These are phyloP conservation scores for Corynespora cassiicola DNA, from an alignment of 2,329 filamentous ascomycete genomes.

Conservation along the genomic window DNA sequence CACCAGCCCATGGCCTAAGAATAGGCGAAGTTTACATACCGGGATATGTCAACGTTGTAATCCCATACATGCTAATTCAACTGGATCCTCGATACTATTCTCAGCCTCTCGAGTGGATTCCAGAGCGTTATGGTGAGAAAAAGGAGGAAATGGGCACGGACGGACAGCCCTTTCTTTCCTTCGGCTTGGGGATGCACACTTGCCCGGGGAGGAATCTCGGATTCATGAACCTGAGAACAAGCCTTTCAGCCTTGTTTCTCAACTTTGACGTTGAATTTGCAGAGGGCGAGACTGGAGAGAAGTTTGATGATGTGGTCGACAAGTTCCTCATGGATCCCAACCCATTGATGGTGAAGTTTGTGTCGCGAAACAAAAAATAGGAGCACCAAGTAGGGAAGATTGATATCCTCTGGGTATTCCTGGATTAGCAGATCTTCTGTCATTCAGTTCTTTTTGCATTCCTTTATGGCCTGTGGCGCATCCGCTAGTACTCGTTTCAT, in stretches of 20 bases:
- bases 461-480: no score
- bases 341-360: no score
- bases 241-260: constrained; percentile 17
- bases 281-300: constrained; percentile 20
- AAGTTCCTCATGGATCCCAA: constrained; percentile 7
- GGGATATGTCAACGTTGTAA: constrained; percentile 16
- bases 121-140: constrained; percentile 23
- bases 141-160: constrained; percentile 22
- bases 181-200: constrained; percentile 18
- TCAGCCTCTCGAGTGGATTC: constrained; percentile 19
- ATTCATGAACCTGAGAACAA: constrained; percentile 16
- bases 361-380: no score
- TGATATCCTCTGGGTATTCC: no score
- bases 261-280: constrained; percentile 23
- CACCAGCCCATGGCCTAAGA: constrained; percentile 44
- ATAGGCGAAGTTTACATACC: constrained; percentile 19
- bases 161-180: constrained; percentile 21
- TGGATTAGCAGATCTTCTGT: no score
- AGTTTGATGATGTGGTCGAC: constrained; percentile 34
- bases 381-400: no score
- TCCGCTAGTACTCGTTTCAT: no score
- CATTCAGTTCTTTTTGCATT: no score
- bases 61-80: constrained; percentile 16
- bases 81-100: constrained; percentile 19
- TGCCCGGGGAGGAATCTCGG: constrained; percentile 27